These are phyloP conservation scores for Saccharomyces hybrid DNA, from an alignment of 1,139 yeast genomes.

Conservation along the genomic window DNA sequence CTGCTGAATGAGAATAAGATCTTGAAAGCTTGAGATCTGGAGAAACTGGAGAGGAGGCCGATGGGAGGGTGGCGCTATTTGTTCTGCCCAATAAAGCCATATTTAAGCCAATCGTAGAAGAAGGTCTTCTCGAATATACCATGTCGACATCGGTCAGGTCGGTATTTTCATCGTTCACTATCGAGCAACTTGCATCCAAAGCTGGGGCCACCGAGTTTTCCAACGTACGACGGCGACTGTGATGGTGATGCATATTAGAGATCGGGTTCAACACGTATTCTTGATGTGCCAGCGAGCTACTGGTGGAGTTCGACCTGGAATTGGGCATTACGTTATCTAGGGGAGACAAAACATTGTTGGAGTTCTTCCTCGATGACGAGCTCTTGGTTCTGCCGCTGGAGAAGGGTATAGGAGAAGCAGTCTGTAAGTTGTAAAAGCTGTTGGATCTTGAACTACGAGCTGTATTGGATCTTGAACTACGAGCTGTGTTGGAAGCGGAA, in stretches of 20 bases:
- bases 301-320: background rate
- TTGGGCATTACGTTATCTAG: background rate
- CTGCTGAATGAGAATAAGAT: conserved; percentile 8
- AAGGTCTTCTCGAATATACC: conserved; percentile 58
- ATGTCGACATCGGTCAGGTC: conserved; percentile 64
- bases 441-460: background rate
- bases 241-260: conserved; percentile 10
- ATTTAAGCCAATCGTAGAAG: conserved; percentile 46
- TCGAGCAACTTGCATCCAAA: conserved; percentile 66
- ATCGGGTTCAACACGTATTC: conserved; percentile 7
- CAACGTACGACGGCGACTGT: conserved; percentile 42
- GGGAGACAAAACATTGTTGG: background rate
- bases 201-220: conserved; percentile 80
- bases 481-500: background rate
- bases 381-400: background rate
- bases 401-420: background rate
- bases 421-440: background rate
- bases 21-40: conserved; percentile 6
- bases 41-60: conserved; percentile 7
- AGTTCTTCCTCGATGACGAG: background rate
- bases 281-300: conserved; percentile 7
- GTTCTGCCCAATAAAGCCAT: conserved; percentile 47
- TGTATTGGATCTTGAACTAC: background rate
- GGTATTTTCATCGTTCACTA: conserved; percentile 48
- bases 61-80: conserved; percentile 18